Base-by-base conservation (phyloP, 2,329 filamentous ascomycete species). In the Colletotrichum horii region DNA sequence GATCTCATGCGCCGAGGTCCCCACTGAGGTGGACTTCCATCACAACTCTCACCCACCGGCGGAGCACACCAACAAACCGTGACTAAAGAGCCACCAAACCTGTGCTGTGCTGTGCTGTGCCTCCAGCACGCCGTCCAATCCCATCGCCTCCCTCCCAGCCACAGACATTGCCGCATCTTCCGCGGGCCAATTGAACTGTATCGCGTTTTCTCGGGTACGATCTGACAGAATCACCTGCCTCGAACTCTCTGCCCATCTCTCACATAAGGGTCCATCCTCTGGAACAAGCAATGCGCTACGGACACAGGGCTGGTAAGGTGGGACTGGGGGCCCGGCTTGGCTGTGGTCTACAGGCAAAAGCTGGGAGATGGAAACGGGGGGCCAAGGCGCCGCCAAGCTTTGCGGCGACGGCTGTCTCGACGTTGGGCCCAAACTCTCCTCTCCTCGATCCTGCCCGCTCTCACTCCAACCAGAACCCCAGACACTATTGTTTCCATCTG, bases 381-480 rank as follows among this genome's bases (percentile, higher is more conserved):
- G 56, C 66, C 66, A 26, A 67, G 36, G 58, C 74, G 70, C 1
- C 22, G 74, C 74, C 74, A 76, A 76, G 74, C 74, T 76, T 76
- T 74, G 74, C 70, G 74, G 74, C 74, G 70, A 69, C 70, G 74
- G 74, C 43, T 69, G 74, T 68, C 74, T 75, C 70, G 74, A 76
- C 74, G 74, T 70, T 70, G 70, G 66, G 74, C 72, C 70, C 72
- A 69, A 72, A 66, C 71, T 71, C 67, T 74, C 43, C 12, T 32
- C 19, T 68, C 48, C 38, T 11, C 16, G 28, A 38, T 16, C 24
- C 32, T 24, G 22, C 22, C 30, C 58, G 28, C n/a, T 22, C 58
- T 62, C 58, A 30, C 22, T 4, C 52, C 52, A 11, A 32, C 9
- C 30, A 12, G 11, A 32, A 32, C 43, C 43, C 43, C 43, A 52